Base-by-base conservation (phyloP, 1,139 yeast genomes). In the Zygosaccharomyces pseudobailii region DNA sequence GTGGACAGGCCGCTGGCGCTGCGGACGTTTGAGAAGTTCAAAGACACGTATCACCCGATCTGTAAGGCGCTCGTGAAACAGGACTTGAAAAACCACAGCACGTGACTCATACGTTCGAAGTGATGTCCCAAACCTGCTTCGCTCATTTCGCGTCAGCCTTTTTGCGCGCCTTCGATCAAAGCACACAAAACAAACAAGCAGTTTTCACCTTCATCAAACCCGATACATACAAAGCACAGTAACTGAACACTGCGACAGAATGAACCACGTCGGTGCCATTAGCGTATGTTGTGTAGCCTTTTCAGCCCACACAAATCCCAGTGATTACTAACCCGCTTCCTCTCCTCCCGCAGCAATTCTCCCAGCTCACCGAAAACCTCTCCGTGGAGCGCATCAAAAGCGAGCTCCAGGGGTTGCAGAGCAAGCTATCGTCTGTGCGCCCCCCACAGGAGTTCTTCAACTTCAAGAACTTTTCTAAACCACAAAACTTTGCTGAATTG, bases 391-490 rank as follows among this genome's bases (percentile, higher is more conserved):
- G 56, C 32, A 52, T 66, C 47, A 64, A 62, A 53, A 53, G 52
- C 33, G 67, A 63, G 46, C 40, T 59, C 24, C 54, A 55, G 19
- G 58, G 78, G 5, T 56, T 87, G 37, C 89, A 84, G 64, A 63
- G 75, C 39, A 79, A 84, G 51, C 74, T 89, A 53, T 73, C 95
- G 47, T 81, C 87, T 63, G 71, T 92, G 55, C 83, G 86, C 66
- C 87, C 96, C 36, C 89, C 95, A 38, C 95, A 87, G 67, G 97
- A 92, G 67, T 92, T 92, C 66, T 87, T 92, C 62, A 97, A 92
- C 66, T 71, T 87, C 62, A 86, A 92, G 70, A 83, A 96, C 65
- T 68, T 92, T 53, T 85, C 95, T 42, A 89, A 88, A 67, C 98
- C 99, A 21, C 80, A 79, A 48, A 90, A 89, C 68, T 84, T 89